These are phyloP conservation scores for Ramichloridium luteum DNA, from an alignment of 2,329 filamentous ascomycete species.

Conservation along the genomic window DNA sequence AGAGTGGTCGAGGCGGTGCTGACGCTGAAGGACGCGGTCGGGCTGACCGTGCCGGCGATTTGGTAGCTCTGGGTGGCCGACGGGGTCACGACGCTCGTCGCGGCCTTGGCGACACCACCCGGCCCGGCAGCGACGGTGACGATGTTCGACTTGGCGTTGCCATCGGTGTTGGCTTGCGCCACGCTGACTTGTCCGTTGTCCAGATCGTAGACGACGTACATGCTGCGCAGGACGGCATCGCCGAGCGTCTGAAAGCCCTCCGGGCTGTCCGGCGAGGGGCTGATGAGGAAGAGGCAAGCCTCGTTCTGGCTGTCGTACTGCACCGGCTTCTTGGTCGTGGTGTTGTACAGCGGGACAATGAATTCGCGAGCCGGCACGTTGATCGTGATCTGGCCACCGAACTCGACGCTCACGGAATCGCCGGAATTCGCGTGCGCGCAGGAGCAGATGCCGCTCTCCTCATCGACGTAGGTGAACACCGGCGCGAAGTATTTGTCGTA, in stretches of 20 bases:
- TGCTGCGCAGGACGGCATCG: constrained; percentile 22
- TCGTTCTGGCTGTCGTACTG: constrained; percentile 10
- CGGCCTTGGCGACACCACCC: constrained; percentile 18
- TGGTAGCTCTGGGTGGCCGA: constrained; percentile 10
- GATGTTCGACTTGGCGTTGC: constrained; percentile 11
- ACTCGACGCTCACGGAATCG: constrained; percentile 17
- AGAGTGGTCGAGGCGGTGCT: constrained; percentile 16
- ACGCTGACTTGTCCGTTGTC: constrained; percentile 25
- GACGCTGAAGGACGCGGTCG: constrained; percentile 12
- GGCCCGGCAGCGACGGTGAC: constrained; percentile 19
- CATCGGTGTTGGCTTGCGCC: constrained; percentile 21
- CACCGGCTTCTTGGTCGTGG: constrained; percentile 13
- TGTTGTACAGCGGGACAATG: constrained; percentile 20
- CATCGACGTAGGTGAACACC: constrained; percentile 15
- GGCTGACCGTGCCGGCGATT: constrained; percentile 14
- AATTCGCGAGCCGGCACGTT: constrained; percentile 19
- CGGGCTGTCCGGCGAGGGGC: constrained; percentile 7
- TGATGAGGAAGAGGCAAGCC: constrained; percentile 20
- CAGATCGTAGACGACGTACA: constrained; percentile 27
- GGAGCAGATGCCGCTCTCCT: constrained; percentile 9
- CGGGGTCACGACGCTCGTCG: constrained; percentile 11
- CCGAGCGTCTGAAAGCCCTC: constrained; percentile 18
- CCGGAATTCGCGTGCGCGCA: constrained; percentile 18
- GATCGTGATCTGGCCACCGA: constrained; percentile 19
- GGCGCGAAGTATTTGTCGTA: constrained; percentile 17